Conservation (phyloP, 129 eudicot species). For the Centrapalus pauciflorus region DNA sequence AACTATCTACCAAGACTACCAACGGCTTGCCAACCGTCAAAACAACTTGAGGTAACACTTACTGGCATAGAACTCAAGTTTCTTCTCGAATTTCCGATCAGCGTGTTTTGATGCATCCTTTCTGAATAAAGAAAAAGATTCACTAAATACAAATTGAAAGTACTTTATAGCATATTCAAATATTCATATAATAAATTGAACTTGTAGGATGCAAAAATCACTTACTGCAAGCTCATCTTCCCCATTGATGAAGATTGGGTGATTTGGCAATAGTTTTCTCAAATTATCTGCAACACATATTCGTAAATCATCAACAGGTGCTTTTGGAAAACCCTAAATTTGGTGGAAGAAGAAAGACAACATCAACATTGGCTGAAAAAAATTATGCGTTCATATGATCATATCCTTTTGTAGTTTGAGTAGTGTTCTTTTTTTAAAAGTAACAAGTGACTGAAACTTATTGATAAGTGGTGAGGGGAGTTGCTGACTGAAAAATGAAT, state of each 20-base stretch:
- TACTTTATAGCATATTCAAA: not conserved
- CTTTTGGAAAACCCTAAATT: slow-evolving; percentile 14
- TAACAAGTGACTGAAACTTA: too few relatives aligned
- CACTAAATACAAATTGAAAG: not conserved
- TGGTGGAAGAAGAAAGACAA: slow-evolving; percentile 9
- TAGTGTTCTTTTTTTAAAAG: too few relatives aligned
- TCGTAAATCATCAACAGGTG: slow-evolving; percentile 7
- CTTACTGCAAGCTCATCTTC: slow-evolving; percentile 35
- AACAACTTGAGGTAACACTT: slow-evolving; percentile 14
- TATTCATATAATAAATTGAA: not conserved
- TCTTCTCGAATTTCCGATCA: slow-evolving; percentile 70
- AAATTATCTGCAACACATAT: not conserved
- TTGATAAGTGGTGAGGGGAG: too few relatives aligned
- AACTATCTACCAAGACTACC: not conserved
- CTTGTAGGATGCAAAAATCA: slow-evolving; percentile 1
- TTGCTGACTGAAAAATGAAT: not conserved
- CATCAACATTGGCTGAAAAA: not conserved
- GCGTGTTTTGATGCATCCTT: slow-evolving; percentile 42
- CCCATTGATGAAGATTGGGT: slow-evolving; percentile 25
- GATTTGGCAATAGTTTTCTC: not conserved
- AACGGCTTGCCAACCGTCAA: not conserved
- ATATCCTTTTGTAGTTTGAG: not conserved
- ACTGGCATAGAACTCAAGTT: slow-evolving; percentile 61
- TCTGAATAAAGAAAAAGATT: slow-evolving; percentile 28
- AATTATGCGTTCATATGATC: too few relatives aligned